Base-by-base conservation (phyloP, 2,329 filamentous ascomycete species). In the Pseudodiploospora longispora region DNA sequence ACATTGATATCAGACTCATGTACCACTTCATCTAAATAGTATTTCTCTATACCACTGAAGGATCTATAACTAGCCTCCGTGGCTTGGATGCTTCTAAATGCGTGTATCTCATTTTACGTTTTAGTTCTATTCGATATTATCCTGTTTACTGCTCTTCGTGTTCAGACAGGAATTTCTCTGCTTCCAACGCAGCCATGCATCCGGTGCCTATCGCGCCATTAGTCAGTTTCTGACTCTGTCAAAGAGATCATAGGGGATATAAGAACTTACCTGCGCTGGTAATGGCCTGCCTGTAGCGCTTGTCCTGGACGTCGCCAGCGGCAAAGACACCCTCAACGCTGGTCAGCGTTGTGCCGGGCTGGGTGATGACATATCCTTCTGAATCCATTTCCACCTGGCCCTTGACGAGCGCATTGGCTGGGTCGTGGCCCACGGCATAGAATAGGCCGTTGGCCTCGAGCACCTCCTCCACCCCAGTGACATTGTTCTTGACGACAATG, bases 261-360 rank as follows among this genome's bases (percentile, higher is more conserved):
- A 32, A 33, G 36, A 36, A 78, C 83, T 62, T 73, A 89, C 88
- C 91, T 56, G 93, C 93, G 70, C 90, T 96, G 52, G 93, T 98
- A 54, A 98, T 94, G 38, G 93, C 93, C 72, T 98, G 93, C 63
- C 93, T 81, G 67, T 98, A 98, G 62, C 84, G 82, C 83, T 97
- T 98, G 65, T 98, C 94, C 73, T 98, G 93, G 7, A 98, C 94
- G 63, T 98, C 93, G 52, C 93, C 93, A 7, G 91, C 93, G 33
- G 93, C 93, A 62, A 96, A 98, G 19, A 98, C 88, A 64, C 93
- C 93, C 61, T 88, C 80, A 5, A 96, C 68, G 66, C 81, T 95
- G 39, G 93, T 98, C 60, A 85, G 75, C 47, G 88, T 88, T 38
- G 88, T 91, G 45, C 93, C 94, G 4, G 93, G 85, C 66, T 85